Evolutionary conservation across 129 eudicot species (phyloP), one percentile per base, ranked within the genome.

Genomic region (Flaveria robusta): DNA sequence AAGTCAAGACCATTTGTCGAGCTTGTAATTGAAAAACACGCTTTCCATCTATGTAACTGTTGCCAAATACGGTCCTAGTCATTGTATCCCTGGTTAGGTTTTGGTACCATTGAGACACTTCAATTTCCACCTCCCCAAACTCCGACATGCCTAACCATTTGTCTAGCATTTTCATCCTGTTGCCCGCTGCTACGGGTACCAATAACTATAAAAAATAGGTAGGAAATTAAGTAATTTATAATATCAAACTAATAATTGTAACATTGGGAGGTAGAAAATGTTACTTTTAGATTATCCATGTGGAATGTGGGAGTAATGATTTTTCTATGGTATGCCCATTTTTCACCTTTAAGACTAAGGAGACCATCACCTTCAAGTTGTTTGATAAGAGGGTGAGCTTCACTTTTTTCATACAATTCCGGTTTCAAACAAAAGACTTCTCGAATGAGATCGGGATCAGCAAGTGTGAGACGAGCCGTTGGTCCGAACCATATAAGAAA

Each of bases 251-350:
- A 63, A 74, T 74, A 15, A 45, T 62, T 45, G 65, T 13, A 27
- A 42, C 18, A 34, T 3, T 41, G 43, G 9, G 19, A 49, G 60
- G 56, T 29, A 23, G 67, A 77, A 65, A 65, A 4, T 34, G 69
- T 66, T 83, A 90, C 97, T 84, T 93, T 91, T 71, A 93, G 92
- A 84, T 93, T 93, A 46, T 93, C 97, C 87, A 89, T 87, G 86
- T 91, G 93, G 85, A 93, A 93, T 49, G 89, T 85, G 6, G 98
- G 98, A 19, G 94, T 88, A 49, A 93, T 91, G 75, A 91, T 93
- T 79, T 87, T 93, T 46, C 98, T 81, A 68, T 91, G 98, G 77
- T 83, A 91, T 82, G 97, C 97, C 98, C 98, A 91, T 88, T 91
- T 91, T 68, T 88, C 89, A 15, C 97, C 97, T 68, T 91, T 91